phyloP scores from a whole-genome alignment of 352 stramenopile genomes.

The Phytophthora cactorum region DNA sequence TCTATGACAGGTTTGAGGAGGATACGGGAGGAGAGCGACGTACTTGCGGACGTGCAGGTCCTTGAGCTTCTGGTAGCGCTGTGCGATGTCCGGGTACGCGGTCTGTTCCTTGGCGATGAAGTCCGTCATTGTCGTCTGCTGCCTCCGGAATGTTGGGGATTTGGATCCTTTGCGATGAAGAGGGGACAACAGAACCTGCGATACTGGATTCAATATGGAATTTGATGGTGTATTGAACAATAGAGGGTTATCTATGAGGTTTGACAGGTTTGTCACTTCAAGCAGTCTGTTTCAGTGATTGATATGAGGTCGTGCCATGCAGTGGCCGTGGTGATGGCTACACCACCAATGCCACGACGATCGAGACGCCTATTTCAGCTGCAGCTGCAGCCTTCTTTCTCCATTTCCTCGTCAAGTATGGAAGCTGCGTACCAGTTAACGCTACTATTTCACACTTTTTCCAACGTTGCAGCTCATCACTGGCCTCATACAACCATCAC shows the following conservation, averaged over 20 bases:
- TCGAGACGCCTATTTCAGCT: too few relatives aligned
- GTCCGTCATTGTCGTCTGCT: slow-evolving; percentile 53
- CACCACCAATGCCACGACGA: too few relatives aligned
- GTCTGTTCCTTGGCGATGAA: slow-evolving; percentile 90
- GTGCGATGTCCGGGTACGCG: slow-evolving; percentile 92
- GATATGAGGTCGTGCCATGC: too few relatives aligned
- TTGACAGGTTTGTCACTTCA: neutral
- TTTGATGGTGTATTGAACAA: neutral
- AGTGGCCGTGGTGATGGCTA: too few relatives aligned
- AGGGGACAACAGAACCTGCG: slow-evolving; percentile 10
- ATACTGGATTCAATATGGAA: neutral
- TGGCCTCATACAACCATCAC: slow-evolving; percentile 24
- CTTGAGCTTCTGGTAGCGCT: slow-evolving; percentile 91
- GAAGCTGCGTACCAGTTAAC: too few relatives aligned
- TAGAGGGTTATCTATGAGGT: neutral
- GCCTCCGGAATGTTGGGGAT: slow-evolving; percentile 10
- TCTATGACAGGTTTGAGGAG: neutral
- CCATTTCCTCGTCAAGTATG: too few relatives aligned
- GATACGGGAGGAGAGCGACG: slow-evolving; percentile 18
- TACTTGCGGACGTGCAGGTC: slow-evolving; percentile 92
- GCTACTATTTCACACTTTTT: too few relatives aligned
- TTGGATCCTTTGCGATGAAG: slow-evolving; percentile 23
- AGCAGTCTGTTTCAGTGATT: neutral
- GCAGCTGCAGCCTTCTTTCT: too few relatives aligned
- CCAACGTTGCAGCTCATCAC: too few relatives aligned